phyloP scores from a whole-genome alignment of 139 green algal genomes.

The Picochlorum sp. region DNA sequence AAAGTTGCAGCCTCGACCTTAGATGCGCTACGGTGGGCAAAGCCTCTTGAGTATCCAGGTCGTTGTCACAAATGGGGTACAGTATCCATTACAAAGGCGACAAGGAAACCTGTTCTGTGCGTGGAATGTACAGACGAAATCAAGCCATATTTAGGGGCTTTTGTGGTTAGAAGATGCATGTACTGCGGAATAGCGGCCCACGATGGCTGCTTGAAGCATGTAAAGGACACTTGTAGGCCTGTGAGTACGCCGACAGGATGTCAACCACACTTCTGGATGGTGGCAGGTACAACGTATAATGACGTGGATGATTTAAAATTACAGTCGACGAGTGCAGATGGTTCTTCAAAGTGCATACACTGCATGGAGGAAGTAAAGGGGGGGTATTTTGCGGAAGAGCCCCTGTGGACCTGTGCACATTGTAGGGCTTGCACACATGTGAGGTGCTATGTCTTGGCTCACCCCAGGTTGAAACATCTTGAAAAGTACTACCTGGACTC shows the following conservation, averaged over 20 bases:
- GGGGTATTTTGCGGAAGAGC: constrained; percentile 39
- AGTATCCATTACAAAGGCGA: neutral
- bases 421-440: constrained; percentile 52
- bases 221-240: constrained; percentile 5
- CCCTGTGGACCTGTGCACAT: constrained; percentile 59
- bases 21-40: neutral
- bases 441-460: constrained; percentile 29
- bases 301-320: neutral
- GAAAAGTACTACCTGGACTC: neutral
- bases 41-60: neutral
- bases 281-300: constrained; percentile 2
- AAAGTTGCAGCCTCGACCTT: neutral
- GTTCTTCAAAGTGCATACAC: no score
- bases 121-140: constrained; percentile 19
- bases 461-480: constrained; percentile 6
- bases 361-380: constrained; percentile 34
- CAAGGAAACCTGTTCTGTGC: constrained; percentile 22
- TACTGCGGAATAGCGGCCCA: constrained; percentile 51
- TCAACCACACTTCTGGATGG: constrained; percentile 13
- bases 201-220: constrained; percentile 27
- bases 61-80: neutral
- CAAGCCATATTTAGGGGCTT: neutral
- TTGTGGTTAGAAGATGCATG: constrained; percentile 29
- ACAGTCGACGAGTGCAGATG: no score
- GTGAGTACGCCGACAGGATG: constrained; percentile 21